Conservation (phyloP, 2,329 filamentous ascomycete genomes). For the Emmonsiellopsis sp. region DNA sequence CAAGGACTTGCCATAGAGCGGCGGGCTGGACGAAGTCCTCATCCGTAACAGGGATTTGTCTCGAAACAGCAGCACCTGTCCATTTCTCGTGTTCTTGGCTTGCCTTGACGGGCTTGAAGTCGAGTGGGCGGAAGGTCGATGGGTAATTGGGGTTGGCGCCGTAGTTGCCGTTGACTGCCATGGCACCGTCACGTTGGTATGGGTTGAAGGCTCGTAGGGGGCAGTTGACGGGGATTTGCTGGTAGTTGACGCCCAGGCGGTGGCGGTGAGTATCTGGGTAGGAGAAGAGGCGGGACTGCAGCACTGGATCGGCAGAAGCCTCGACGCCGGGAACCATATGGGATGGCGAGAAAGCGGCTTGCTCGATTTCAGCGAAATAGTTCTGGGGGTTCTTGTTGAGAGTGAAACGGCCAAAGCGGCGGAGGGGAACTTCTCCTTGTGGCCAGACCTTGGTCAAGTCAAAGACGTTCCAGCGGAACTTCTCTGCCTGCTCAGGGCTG, state of each 20-base stretch:
- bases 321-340: slow-evolving; percentile 60
- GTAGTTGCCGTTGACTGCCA: slow-evolving; percentile 59
- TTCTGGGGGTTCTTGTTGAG: slow-evolving; percentile 57
- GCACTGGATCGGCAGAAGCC: slow-evolving; percentile 59
- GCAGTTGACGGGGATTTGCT: slow-evolving; percentile 54
- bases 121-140: slow-evolving; percentile 28
- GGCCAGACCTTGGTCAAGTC: slow-evolving; percentile 64
- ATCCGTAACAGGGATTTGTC: slow-evolving; percentile 33
- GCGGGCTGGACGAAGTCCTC: slow-evolving; percentile 37
- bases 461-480: slow-evolving; percentile 55
- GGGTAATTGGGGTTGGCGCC: slow-evolving; percentile 49
- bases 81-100: slow-evolving; percentile 37
- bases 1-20: slow-evolving; percentile 35
- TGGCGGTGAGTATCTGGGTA: slow-evolving; percentile 60
- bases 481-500: slow-evolving; percentile 52
- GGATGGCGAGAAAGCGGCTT: slow-evolving; percentile 58
- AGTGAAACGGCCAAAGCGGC: slow-evolving; percentile 52
- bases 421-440: slow-evolving; percentile 51
- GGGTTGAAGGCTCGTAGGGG: slow-evolving; percentile 47
- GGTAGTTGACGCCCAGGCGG: slow-evolving; percentile 54
- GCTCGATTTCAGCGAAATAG: slow-evolving; percentile 64
- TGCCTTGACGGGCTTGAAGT: slow-evolving; percentile 30
- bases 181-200: slow-evolving; percentile 63
- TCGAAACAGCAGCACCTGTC: slow-evolving; percentile 28
- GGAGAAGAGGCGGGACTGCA: slow-evolving; percentile 61